These are phyloP conservation scores for Clonostachys byssicola DNA, from an alignment of 2,329 filamentous ascomycete genomes.

Conservation along the genomic window DNA sequence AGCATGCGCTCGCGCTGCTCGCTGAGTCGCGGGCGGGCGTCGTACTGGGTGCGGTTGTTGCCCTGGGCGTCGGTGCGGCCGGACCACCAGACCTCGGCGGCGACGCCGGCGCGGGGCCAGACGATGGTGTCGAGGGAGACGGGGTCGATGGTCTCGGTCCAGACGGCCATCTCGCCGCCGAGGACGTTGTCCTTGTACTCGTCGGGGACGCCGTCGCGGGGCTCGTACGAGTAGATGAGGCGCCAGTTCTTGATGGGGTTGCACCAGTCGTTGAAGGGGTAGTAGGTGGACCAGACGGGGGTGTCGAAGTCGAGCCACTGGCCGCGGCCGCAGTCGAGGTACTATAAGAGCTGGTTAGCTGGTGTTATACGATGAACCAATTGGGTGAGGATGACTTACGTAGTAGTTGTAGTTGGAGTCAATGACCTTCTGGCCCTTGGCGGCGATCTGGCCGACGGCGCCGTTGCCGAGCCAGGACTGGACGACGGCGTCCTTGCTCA, in stretches of 20 bases:
- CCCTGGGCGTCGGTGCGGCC: constrained; percentile 63
- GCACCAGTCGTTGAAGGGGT: constrained; percentile 80
- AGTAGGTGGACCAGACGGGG: constrained; percentile 44
- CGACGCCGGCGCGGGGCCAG: constrained; percentile 74
- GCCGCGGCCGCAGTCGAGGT: constrained; percentile 79
- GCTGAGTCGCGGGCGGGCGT: constrained; percentile 64
- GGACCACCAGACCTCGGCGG: constrained; percentile 78
- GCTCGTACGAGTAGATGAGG: constrained; percentile 77
- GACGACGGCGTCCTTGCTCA: constrained; percentile 68
- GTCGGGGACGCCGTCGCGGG: constrained; percentile 56
- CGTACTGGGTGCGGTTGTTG: constrained; percentile 66
- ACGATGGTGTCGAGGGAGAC: constrained; percentile 71
- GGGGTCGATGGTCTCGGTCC: constrained; percentile 75
- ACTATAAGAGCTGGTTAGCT: constrained; percentile 38
- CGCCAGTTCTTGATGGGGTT: constrained; percentile 77
- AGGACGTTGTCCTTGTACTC: constrained; percentile 64
- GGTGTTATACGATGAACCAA: not conserved
- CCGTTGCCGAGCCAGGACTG: constrained; percentile 72
- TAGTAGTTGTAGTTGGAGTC: constrained; percentile 75
- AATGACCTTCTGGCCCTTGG: constrained; percentile 65
- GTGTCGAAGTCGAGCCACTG: constrained; percentile 72
- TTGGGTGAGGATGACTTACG: constrained; percentile 42
- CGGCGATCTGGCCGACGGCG: constrained; percentile 56
- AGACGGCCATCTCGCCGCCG: constrained; percentile 78
- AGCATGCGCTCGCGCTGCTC: constrained; percentile 77